Evolutionary conservation across 1,139 yeast species (phyloP).

Genomic region (Lizanozyma gosingica): DNA sequence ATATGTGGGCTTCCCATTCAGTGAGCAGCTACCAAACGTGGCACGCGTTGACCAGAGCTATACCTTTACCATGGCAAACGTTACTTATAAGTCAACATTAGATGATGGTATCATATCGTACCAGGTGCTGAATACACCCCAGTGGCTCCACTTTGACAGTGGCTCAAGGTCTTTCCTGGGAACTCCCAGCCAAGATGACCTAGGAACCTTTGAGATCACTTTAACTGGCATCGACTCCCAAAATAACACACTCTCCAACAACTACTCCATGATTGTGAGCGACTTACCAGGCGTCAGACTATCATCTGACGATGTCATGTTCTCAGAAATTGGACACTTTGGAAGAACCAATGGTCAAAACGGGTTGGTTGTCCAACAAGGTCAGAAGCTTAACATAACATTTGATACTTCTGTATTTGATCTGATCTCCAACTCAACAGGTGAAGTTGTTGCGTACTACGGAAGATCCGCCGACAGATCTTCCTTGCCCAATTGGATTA

Average conservation of each 20-base stretch:
- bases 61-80: slow-evolving; percentile 58
- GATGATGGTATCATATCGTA: slow-evolving; percentile 39
- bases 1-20: slow-evolving; percentile 69
- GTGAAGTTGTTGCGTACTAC: slow-evolving; percentile 56
- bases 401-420: slow-evolving; percentile 55
- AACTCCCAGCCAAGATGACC: slow-evolving; percentile 42
- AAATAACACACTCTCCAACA: slow-evolving; percentile 33
- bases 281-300: slow-evolving; percentile 42
- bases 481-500: slow-evolving; percentile 86
- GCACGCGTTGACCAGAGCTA: slow-evolving; percentile 63
- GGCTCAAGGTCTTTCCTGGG: slow-evolving; percentile 59
- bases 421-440: slow-evolving; percentile 30
- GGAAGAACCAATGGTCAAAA: slow-evolving; percentile 67
- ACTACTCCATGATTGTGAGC: slow-evolving; percentile 55
- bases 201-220: slow-evolving; percentile 37
- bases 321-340: slow-evolving; percentile 41
- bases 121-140: slow-evolving; percentile 51
- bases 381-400: slow-evolving; percentile 50
- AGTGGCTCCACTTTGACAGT: slow-evolving; percentile 71
- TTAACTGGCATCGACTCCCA: slow-evolving; percentile 59
- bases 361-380: slow-evolving; percentile 69
- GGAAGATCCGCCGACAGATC: slow-evolving; percentile 78
- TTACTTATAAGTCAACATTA: slow-evolving; percentile 53
- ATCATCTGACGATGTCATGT: slow-evolving; percentile 27
- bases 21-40: slow-evolving; percentile 78